Conservation (phyloP, 345 rosid genomes). For the Gossypium longicalyx region DNA sequence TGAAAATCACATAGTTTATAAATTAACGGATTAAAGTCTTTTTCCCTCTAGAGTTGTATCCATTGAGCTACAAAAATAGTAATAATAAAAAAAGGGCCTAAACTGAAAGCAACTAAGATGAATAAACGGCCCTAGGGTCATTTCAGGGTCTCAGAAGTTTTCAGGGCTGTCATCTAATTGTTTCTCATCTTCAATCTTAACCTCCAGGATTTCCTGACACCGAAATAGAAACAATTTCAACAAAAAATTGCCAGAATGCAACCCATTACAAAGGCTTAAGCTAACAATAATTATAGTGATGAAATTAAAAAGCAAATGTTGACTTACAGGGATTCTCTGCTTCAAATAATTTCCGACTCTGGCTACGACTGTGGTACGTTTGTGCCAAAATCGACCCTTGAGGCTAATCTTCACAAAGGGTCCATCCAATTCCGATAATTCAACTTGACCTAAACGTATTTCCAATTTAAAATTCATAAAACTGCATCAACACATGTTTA, state of each 20-base stretch:
- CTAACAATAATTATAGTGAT: neutral
- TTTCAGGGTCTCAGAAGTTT: conserved; percentile 44
- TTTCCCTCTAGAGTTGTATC: conserved; percentile 1
- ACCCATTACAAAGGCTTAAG: neutral
- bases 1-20: no score
- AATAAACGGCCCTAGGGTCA: neutral
- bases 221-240: neutral
- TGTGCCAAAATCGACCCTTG: conserved; percentile 87
- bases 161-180: conserved; percentile 91
- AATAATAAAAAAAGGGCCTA: neutral
- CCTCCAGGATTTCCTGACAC: conserved; percentile 73
- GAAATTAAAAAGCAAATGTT: neutral
- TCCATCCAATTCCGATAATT: conserved; percentile 85
- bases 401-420: conserved; percentile 84
- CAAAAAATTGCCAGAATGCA: neutral
- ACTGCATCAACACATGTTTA: neutral
- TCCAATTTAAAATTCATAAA: neutral
- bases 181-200: conserved; percentile 82
- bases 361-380: conserved; percentile 70
- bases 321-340: conserved; percentile 87
- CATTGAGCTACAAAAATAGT: neutral
- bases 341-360: conserved; percentile 82
- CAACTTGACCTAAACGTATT: conserved; percentile 45
- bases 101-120: neutral
- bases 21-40: no score